A percentile compares a stretch with the other conserved stretches of the same genome.
phyloP scores from a whole-genome alignment of 768 basidiomycete species.

The Rhizopogon roseolus region DNA sequence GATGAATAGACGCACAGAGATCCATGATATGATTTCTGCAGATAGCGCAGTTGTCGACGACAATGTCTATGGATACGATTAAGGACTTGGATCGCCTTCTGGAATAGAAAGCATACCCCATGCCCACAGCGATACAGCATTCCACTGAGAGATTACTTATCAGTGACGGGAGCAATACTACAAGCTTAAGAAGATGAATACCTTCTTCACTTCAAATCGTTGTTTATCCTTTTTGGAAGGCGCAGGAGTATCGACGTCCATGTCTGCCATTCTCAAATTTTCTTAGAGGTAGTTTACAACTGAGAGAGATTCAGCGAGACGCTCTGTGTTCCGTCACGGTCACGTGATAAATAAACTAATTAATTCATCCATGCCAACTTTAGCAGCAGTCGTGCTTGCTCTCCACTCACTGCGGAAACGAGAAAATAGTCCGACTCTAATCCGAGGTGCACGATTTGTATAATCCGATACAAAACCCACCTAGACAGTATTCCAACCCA shows the following conservation, averaged over 20 bases:
- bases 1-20: conserved; percentile 62
- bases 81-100: not conserved
- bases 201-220: conserved; percentile 99
- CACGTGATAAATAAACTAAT: no score
- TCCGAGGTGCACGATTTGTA: no score
- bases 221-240: conserved; percentile 57
- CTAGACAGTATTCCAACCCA: no score
- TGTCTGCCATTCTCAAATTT: conserved; percentile 44
- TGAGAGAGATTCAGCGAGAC: no score
- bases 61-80: conserved; percentile 64
- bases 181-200: conserved; percentile 30
- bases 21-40: conserved; percentile 99
- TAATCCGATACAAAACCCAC: no score
- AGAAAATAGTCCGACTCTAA: no score
- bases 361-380: no score
- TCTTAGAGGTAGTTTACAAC: not conserved
- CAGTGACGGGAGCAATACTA: conserved; percentile 1
- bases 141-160: conserved; percentile 63
- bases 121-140: conserved; percentile 97
- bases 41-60: conserved; percentile 99
- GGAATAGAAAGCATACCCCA: conserved; percentile 63
- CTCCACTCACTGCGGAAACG: no score
- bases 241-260: conserved; percentile 61
- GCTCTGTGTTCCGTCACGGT: no score
- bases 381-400: no score